Evolutionary conservation across 768 basidiomycete genomes (phyloP).

Genomic region (Rubroboletus satanas): DNA sequence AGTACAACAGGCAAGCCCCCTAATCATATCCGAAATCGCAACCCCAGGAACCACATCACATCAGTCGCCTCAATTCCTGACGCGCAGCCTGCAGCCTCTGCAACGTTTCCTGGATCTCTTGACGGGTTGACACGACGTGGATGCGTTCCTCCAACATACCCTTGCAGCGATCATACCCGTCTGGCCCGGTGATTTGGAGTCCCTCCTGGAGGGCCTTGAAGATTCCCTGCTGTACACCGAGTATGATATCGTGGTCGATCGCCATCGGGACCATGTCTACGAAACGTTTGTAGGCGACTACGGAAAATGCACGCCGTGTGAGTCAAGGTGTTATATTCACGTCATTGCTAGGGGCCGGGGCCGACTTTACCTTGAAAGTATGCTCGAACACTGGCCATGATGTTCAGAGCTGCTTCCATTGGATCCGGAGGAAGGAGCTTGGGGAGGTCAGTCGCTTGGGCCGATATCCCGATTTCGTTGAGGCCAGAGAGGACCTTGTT

Average conservation of each 20-base stretch:
- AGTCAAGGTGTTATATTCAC: not conserved
- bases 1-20: not conserved
- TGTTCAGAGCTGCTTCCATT: constrained; percentile 52
- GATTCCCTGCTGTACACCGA: constrained; percentile 46
- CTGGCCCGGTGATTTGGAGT: constrained; percentile 48
- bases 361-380: constrained; percentile 65
- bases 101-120: constrained; percentile 48
- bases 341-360: not conserved
- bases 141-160: constrained; percentile 51
- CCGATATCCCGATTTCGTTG: constrained; percentile 26
- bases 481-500: constrained; percentile 26
- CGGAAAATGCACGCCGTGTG: not conserved
- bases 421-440: constrained; percentile 49
- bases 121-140: constrained; percentile 40
- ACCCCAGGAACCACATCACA: not conserved
- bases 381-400: constrained; percentile 70
- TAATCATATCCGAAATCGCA: not conserved
- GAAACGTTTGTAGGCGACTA: constrained; percentile 49
- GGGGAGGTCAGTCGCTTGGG: constrained; percentile 40
- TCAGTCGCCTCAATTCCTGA: constrained; percentile 32
- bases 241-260: constrained; percentile 39
- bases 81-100: constrained; percentile 48
- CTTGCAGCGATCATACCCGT: constrained; percentile 45
- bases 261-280: constrained; percentile 41
- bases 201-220: constrained; percentile 43